Base-by-base conservation (phyloP, 1,284 basidiomycete species). In the Malassezia psittaci region DNA sequence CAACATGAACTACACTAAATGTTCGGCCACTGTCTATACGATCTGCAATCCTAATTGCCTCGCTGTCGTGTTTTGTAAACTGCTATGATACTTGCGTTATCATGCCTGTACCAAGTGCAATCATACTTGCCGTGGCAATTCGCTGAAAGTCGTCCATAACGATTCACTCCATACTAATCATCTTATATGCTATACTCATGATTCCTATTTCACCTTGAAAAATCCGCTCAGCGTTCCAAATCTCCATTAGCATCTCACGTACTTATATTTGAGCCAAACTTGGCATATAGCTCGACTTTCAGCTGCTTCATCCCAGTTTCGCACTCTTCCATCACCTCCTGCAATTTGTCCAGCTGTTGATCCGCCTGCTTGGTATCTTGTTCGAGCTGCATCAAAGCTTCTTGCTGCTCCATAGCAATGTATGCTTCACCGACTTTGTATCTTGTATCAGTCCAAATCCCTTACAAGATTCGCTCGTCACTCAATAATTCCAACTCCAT, bases 341-440 rank as follows among this genome's bases (percentile, higher is more conserved):
- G 77, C 16, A 90, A 74, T 5, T 73, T 73, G 1, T 79, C 77
- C 21, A 90, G 81, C 60, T 85, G 81, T 1, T 71, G 63, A 29
- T 85, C 81, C 33, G 90, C 78, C 9, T 77, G 74, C 15, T 78
- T 77, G 62, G 85, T 81, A 67, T 93, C 88, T 41, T 76, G 79
- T 73, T 85, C 83, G 8, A 96, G 80, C 48, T 85, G 83, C 67
- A 82, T 81, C 63, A 86, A 78, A 0, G 90, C 91, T 9, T 81
- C 82, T 0, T 79, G 59, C 38, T 87, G 83, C 0, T 83, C 78
- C 49, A 98, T 78, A 64, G 87, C 84, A 32, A 94, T 79, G 76
- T 93, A 96, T 0, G 88, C 80, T 73, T 96, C 89, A 67, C 90
- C 90, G 41, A 94, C 80, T 76, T 84, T 86, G 79, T 96, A 96